A percentile compares a stretch with the other conserved stretches of the same genome.
These are phyloP conservation scores for Achaetomium macrosporum DNA, from an alignment of 2,329 filamentous ascomycete species.

Conservation along the genomic window DNA sequence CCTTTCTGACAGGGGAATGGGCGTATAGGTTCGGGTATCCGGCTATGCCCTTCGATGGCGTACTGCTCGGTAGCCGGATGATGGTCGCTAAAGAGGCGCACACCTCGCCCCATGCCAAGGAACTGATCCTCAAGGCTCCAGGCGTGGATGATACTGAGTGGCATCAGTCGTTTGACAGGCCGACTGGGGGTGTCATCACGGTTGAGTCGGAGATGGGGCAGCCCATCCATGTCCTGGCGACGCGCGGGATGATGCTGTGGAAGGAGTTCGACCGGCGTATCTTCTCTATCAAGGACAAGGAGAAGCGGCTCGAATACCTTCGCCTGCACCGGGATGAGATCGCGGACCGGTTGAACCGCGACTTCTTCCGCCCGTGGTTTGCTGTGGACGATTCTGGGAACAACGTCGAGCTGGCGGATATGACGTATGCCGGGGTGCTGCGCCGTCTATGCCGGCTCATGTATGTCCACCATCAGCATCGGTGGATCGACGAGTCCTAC, in stretches of 20 bases:
- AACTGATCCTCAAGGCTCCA: slow-evolving; percentile 80
- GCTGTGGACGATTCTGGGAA: slow-evolving; percentile 75
- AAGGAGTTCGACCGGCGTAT: slow-evolving; percentile 99
- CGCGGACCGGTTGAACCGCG: slow-evolving; percentile 91
- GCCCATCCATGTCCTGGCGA: slow-evolving; percentile 97
- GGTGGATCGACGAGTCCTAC: slow-evolving; percentile 87
- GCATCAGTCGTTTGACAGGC: slow-evolving; percentile 90
- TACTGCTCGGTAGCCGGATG: slow-evolving; percentile 84
- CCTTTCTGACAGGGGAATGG: slow-evolving; percentile 86
- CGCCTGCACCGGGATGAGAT: slow-evolving; percentile 87
- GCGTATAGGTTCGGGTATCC: slow-evolving; percentile 81
- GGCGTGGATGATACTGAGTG: slow-evolving; percentile 78
- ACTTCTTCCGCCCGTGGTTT: slow-evolving; percentile 97
- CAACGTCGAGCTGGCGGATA: slow-evolving; percentile 84
- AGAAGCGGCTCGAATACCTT: slow-evolving; percentile 81
- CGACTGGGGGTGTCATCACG: slow-evolving; percentile 89
- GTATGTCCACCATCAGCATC: slow-evolving; percentile 82
- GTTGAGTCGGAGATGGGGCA: slow-evolving; percentile 99
- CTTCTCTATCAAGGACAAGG: slow-evolving; percentile 91
- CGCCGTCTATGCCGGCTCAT: slow-evolving; percentile 83
- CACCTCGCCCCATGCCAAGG: slow-evolving; percentile 80
- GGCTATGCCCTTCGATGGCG: slow-evolving; percentile 90
- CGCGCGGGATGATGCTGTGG: slow-evolving; percentile 94
- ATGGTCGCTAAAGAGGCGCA: slow-evolving; percentile 93
- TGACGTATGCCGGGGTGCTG: slow-evolving; percentile 88